phyloP scores from a whole-genome alignment of 2,329 filamentous ascomycete genomes.

The Leptographium wingfieldii region DNA sequence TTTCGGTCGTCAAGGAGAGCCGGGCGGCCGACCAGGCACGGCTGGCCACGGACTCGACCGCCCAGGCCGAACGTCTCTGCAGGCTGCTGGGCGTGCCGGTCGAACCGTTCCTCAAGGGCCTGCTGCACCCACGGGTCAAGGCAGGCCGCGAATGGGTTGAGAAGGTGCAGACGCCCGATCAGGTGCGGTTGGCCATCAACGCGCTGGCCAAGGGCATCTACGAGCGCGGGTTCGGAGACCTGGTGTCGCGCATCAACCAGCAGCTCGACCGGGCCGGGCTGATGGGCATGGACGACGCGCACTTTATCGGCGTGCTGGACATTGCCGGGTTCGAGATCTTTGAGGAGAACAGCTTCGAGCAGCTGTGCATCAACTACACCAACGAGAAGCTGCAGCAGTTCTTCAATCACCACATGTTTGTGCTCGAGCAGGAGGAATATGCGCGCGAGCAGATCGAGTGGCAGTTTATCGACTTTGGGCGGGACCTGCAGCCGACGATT shows the following conservation, averaged over 20 bases:
- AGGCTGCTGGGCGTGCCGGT: slow-evolving; percentile 70
- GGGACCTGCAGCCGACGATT: slow-evolving; percentile 92
- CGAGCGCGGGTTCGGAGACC: slow-evolving; percentile 85
- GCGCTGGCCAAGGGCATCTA: slow-evolving; percentile 95
- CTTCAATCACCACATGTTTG: slow-evolving; percentile 99
- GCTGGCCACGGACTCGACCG: slow-evolving; percentile 60
- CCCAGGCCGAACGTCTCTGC: slow-evolving; percentile 68
- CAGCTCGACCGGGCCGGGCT: slow-evolving; percentile 80
- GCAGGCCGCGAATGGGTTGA: slow-evolving; percentile 97
- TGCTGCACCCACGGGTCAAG: slow-evolving; percentile 88
- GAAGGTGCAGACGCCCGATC: slow-evolving; percentile 94
- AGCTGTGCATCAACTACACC: slow-evolving; percentile 98
- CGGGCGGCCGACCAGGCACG: slow-evolving; percentile 82
- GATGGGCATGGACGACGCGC: slow-evolving; percentile 72
- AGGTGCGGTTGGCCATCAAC: slow-evolving; percentile 81
- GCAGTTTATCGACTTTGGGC: slow-evolving; percentile 99
- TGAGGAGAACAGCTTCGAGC: slow-evolving; percentile 95
- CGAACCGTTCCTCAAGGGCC: slow-evolving; percentile 75
- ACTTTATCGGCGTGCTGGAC: slow-evolving; percentile 96
- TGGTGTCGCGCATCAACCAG: slow-evolving; percentile 82
- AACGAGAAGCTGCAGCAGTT: slow-evolving; percentile 99
- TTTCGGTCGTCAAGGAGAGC: slow-evolving; percentile 81
- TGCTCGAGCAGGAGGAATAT: slow-evolving; percentile 96
- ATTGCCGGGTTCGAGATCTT: slow-evolving; percentile 99
- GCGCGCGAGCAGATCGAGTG: slow-evolving; percentile 96